phyloP scores from a whole-genome alignment of 495 filamentous ascomycete genomes.

The Terfezia boudieri region DNA sequence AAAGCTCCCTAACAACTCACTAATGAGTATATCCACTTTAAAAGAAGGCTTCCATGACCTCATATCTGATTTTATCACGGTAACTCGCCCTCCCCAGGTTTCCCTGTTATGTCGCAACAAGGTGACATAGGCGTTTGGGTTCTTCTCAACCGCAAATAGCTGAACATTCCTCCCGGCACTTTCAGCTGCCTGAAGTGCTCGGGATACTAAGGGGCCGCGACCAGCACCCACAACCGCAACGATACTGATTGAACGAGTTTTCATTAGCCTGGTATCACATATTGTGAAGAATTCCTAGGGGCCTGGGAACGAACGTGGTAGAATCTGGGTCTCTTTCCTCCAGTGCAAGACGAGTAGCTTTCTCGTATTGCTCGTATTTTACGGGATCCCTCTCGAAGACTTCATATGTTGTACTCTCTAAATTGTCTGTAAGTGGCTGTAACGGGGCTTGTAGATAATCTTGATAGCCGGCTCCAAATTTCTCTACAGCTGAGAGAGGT shows the following conservation, averaged over 20 bases:
- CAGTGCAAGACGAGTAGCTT: constrained; percentile 59
- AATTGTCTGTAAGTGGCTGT: constrained; percentile 84
- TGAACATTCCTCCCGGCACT: constrained; percentile 54
- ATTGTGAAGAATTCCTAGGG: too few relatives aligned
- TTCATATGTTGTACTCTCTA: constrained; percentile 94
- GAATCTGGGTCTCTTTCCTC: constrained; percentile 40
- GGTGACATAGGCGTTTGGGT: constrained; percentile 87
- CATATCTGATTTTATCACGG: constrained; percentile 90
- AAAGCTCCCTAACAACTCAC: constrained; percentile 82
- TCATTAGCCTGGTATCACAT: too few relatives aligned
- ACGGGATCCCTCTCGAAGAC: constrained; percentile 96
- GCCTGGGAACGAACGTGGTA: constrained; percentile 2
- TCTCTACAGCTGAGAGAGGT: constrained; percentile 35
- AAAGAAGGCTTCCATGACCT: constrained; percentile 71
- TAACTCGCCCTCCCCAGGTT: constrained; percentile 53
- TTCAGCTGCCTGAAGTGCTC: constrained; percentile 57
- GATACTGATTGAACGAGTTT: constrained; percentile 20
- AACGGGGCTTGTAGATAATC: constrained; percentile 89
- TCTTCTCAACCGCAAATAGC: constrained; percentile 90
- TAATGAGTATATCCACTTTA: constrained; percentile 78
- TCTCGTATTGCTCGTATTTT: constrained; percentile 92
- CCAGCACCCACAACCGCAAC: constrained; percentile 86
- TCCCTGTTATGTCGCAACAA: constrained; percentile 63
- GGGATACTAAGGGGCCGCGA: constrained; percentile 70
- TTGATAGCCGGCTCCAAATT: constrained; percentile 58